Percentiles rank a stretch among this genome's conserved stretches.
Evolutionary conservation across 352 stramenopile species (phyloP).

Genomic region (Globisporangium recalcitrans): DNA sequence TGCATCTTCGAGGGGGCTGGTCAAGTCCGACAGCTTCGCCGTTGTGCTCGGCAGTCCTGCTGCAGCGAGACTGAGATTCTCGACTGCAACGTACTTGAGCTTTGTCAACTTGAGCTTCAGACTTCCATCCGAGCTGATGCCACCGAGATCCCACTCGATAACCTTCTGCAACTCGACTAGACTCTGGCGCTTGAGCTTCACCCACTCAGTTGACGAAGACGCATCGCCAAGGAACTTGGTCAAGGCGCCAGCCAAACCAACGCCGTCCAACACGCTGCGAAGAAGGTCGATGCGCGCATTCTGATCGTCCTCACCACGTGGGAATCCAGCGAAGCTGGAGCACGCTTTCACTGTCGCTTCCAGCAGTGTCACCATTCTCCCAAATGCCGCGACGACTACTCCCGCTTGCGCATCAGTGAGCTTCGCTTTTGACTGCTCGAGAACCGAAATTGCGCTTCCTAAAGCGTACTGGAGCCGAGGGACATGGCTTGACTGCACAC

Average conservation of each 20-base stretch:
- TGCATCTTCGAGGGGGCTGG: constrained; percentile 18
- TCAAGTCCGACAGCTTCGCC: not conserved
- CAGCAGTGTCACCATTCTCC: constrained; percentile 26
- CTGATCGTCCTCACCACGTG: constrained; percentile 35
- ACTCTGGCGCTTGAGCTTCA: constrained; percentile 24
- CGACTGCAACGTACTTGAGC: constrained; percentile 35
- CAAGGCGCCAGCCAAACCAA: constrained; percentile 30
- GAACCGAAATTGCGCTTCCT: constrained; percentile 26
- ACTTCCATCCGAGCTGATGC: constrained; percentile 36
- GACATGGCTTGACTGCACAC: constrained; percentile 7
- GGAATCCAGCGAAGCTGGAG: constrained; percentile 31
- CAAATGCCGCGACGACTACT: constrained; percentile 24
- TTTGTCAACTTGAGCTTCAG: constrained; percentile 33
- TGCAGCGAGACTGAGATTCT: constrained; percentile 30
- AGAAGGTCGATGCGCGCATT: constrained; percentile 33
- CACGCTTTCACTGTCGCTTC: constrained; percentile 21
- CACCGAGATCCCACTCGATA: constrained; percentile 37
- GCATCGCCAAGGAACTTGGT: constrained; percentile 21
- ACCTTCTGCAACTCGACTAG: constrained; percentile 28
- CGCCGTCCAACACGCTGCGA: constrained; percentile 37
- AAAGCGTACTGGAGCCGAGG: constrained; percentile 32
- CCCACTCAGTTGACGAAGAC: constrained; percentile 23
- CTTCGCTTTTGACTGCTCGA: constrained; percentile 14
- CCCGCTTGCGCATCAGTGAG: constrained; percentile 17
- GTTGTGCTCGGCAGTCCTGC: constrained; percentile 26